A percentile compares a stretch with the other conserved stretches of the same genome.
Evolutionary conservation across 1,284 basidiomycete genomes (phyloP).

Genomic region (Leccinum glutinopallens): DNA sequence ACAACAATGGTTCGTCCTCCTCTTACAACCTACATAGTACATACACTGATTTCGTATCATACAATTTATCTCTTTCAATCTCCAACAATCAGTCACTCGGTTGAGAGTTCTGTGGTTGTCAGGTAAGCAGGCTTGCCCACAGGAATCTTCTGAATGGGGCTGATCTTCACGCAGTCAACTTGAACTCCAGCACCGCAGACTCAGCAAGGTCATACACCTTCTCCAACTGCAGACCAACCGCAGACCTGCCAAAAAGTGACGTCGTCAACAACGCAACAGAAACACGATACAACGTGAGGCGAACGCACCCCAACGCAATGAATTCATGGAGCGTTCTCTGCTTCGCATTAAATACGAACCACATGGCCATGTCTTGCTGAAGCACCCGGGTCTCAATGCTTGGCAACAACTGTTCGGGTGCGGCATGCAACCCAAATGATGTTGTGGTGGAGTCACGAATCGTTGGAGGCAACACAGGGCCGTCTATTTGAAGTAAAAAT

Average conservation of each 20-base stretch:
- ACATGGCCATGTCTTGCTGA: constrained; percentile 35
- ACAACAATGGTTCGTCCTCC: neutral
- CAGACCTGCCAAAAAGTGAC: constrained; percentile 14
- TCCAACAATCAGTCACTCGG: too few species aligned
- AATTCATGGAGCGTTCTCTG: constrained; percentile 28
- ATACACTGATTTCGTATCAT: neutral
- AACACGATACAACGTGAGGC: neutral
- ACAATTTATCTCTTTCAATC: neutral
- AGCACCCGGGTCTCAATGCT: constrained; percentile 35
- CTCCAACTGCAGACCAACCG: constrained; percentile 26
- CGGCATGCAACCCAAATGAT: constrained; percentile 19
- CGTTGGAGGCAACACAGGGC: constrained; percentile 20
- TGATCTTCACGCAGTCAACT: neutral
- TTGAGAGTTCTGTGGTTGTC: too few species aligned
- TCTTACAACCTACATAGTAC: neutral
- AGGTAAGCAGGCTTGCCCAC: too few species aligned
- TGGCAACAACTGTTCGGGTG: constrained; percentile 33
- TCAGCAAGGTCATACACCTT: constrained; percentile 32
- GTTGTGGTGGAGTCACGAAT: constrained; percentile 8
- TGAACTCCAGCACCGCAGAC: constrained; percentile 31
- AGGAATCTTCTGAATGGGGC: neutral
- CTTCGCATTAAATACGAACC: constrained; percentile 29
- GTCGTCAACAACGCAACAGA: neutral
- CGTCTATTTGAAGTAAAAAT: constrained; percentile 19
- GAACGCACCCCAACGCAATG: constrained; percentile 24